These are phyloP conservation scores for Actinidia arguta DNA, from an alignment of 179 eudicot species.

Conservation along the genomic window DNA sequence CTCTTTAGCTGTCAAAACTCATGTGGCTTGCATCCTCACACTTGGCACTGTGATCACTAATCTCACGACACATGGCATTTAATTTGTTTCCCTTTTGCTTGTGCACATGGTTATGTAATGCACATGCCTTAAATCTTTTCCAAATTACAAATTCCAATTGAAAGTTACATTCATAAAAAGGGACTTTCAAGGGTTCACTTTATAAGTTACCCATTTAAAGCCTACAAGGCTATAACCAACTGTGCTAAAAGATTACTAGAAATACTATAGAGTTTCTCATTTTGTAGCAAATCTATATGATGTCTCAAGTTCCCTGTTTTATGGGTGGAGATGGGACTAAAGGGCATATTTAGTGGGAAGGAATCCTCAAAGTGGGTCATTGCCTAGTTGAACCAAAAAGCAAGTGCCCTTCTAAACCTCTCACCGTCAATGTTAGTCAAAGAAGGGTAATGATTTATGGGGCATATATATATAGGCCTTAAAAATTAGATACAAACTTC, in stretches of 20 bases:
- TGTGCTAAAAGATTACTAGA: background rate
- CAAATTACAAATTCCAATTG: background rate
- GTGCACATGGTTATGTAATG: background rate
- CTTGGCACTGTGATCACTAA: background rate
- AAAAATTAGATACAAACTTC: background rate
- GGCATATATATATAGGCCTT: background rate
- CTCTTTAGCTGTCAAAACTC: background rate
- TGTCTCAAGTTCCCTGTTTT: constrained; percentile 4
- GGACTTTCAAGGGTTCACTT: background rate
- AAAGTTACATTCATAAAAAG: background rate
- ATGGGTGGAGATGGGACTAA: constrained; percentile 15
- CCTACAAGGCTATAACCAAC: no score
- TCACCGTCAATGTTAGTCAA: constrained; percentile 14
- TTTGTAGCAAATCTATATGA: background rate
- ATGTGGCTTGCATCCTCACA: background rate
- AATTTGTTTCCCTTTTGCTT: no score
- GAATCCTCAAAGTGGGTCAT: constrained; percentile 13
- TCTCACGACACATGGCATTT: background rate
- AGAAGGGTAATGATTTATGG: background rate
- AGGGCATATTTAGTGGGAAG: constrained; percentile 8
- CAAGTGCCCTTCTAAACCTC: background rate
- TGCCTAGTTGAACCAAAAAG: constrained; percentile 10
- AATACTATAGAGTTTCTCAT: background rate
- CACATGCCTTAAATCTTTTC: background rate
- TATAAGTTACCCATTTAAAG: background rate